These are phyloP conservation scores for Arbutus unedo DNA, from an alignment of 148 eudicot species.

Conservation along the genomic window DNA sequence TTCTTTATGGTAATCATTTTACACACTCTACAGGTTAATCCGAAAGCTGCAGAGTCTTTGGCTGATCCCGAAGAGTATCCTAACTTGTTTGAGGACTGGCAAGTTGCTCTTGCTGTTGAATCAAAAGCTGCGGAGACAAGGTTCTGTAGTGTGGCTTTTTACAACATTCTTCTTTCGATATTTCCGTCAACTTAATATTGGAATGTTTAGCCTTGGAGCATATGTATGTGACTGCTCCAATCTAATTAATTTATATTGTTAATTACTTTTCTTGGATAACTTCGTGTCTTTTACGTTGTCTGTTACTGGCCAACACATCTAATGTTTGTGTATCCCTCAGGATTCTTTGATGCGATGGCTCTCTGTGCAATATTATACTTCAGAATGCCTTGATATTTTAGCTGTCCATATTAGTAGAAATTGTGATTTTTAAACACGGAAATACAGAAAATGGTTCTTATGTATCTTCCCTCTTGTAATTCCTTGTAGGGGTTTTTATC, in stretches of 20 bases:
- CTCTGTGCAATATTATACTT: background rate
- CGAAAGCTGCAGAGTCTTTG: slow-evolving; percentile 93
- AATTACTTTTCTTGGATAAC: background rate
- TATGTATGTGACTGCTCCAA: background rate
- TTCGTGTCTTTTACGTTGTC: background rate
- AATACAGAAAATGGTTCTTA: background rate
- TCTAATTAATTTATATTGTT: background rate
- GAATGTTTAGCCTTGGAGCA: background rate
- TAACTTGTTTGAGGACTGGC: slow-evolving; percentile 97
- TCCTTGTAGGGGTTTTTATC: slow-evolving; percentile 60
- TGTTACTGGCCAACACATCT: background rate
- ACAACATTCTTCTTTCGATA: slow-evolving; percentile 11
- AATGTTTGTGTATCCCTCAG: background rate
- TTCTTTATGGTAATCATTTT: background rate
- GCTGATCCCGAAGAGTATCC: slow-evolving; percentile 97
- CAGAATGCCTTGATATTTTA: background rate
- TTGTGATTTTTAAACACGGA: background rate
- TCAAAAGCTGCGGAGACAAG: slow-evolving; percentile 78
- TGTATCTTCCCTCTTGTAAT: background rate
- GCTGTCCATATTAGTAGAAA: background rate
- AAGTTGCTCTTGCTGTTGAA: slow-evolving; percentile 86
- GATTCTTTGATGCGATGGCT: background rate
- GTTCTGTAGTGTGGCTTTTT: slow-evolving; percentile 30
- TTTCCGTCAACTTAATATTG: slow-evolving; percentile 9
- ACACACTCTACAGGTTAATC: slow-evolving; percentile 53